These are phyloP conservation scores for Paecilomyces niveus DNA, from an alignment of 2,329 filamentous ascomycete genomes.

Conservation along the genomic window DNA sequence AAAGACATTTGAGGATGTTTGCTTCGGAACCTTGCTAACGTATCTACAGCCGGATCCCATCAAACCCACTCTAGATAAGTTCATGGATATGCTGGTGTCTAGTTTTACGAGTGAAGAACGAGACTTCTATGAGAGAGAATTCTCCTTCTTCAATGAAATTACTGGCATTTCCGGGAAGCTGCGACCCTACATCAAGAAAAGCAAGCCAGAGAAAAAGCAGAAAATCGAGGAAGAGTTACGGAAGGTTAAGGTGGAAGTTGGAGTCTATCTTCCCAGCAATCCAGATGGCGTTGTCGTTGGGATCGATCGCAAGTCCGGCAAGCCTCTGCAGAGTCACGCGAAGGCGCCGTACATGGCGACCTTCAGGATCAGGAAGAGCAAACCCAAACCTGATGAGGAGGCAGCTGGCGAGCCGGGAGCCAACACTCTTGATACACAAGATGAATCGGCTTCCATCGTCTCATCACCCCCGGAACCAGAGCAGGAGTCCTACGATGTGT, in stretches of 20 bases:
- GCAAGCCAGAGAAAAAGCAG: conserved; percentile 95
- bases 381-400: conserved; percentile 19
- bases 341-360: conserved; percentile 99
- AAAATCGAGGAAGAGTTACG: conserved; percentile 98
- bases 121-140: conserved; percentile 88
- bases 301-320: conserved; percentile 95
- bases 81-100: conserved; percentile 74
- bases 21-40: conserved; percentile 8
- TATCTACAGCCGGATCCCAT: conserved; percentile 67
- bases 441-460: conserved; percentile 8
- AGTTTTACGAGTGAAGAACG: conserved; percentile 75
- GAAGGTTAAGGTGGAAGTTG: conserved; percentile 94
- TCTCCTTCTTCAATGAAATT: conserved; percentile 96
- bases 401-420: conserved; percentile 12
- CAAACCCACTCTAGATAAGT: conserved; percentile 87
- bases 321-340: conserved; percentile 93
- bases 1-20: not conserved
- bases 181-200: conserved; percentile 82
- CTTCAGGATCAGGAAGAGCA: conserved; percentile 87
- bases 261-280: conserved; percentile 94
- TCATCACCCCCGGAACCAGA: conserved; percentile 15
- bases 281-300: conserved; percentile 95
- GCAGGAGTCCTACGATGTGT: conserved; percentile 72
- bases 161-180: conserved; percentile 93
- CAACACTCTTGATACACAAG: conserved; percentile 21